Evolutionary conservation across 768 basidiomycete genomes (phyloP), one percentile per base, ranked within the genome.

Genomic region (Mycena maculata): DNA sequence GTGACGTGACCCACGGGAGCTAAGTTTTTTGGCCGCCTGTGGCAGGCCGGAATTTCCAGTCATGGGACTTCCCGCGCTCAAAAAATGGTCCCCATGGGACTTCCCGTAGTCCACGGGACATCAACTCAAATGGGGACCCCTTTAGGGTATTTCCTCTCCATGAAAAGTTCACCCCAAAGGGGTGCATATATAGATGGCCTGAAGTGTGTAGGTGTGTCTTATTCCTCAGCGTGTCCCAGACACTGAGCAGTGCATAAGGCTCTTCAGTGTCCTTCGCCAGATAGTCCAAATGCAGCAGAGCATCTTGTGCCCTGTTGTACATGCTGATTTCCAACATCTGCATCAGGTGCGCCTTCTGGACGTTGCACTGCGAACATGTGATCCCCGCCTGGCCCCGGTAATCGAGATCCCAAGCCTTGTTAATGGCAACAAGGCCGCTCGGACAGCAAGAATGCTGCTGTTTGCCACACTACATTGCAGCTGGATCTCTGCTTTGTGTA

Each of bases 331-430:
- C 65, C 16, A 47, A 61, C 2, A 3, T 20, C 53, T 67, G 60
- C 42, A 49, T 55, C 1, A 67, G 45, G 9, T 47, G 33, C 18
- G 52, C 65, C 36, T 67, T 67, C 15, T 67, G 52, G 0, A 55
- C 4, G 28, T 55, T 60, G 5, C 65, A 59, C 53, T 45, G 18
- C 13, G 44, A 41, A 18, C 65, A 53, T 9, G 65, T 61, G 1
- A 60, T 47, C 2, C 58, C 65, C 5, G 36, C 53, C 39, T 67
- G 65, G 9, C 65, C 65, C 1, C 59, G 65, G 20, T 56, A 66
- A 41, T 67, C 65, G 16, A 25, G 23, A 8, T 60, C 36, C 8
- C 53, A 6, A 3, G 65, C 45, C 22, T 48, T 48, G 38, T 50
- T 60, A 5, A 44, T n/a, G 2, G 65, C 65, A 56, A 65, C 33